Conservation (phyloP, 2,329 filamentous ascomycete species). For the Dothideomycetes sp. region DNA sequence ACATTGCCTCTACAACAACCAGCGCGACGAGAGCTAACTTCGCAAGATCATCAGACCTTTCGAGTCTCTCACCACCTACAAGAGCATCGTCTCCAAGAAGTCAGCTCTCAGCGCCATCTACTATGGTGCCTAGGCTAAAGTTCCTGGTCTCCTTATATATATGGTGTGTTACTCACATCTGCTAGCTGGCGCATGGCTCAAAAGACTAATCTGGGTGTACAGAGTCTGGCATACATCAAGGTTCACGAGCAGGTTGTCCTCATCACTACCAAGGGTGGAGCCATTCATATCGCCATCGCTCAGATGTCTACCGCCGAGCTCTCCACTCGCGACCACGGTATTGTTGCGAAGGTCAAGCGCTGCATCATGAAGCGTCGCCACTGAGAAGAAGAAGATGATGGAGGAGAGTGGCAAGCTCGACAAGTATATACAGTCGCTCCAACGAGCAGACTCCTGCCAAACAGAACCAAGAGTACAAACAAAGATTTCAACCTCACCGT, state of each 20-base stretch:
- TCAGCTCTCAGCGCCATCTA: constrained; percentile 93
- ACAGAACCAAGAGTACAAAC: constrained; percentile 89
- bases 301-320: constrained; percentile 98
- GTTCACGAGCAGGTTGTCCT: constrained; percentile 93
- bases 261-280: constrained; percentile 99
- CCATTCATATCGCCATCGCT: constrained; percentile 89
- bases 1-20: constrained; percentile 94
- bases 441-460: constrained; percentile 91
- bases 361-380: constrained; percentile 99
- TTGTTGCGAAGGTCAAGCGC: constrained; percentile 97
- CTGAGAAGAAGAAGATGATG: constrained; percentile 98
- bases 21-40: constrained; percentile 85
- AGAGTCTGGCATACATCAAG: constrained; percentile 86
- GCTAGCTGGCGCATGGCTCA: not conserved
- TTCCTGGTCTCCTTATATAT: constrained; percentile 89
- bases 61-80: constrained; percentile 87
- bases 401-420: constrained; percentile 97
- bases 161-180: constrained; percentile 66
- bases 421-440: constrained; percentile 85
- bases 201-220: constrained; percentile 21
- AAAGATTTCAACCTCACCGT: constrained; percentile 63
- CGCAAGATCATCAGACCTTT: constrained; percentile 85
- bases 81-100: constrained; percentile 96
- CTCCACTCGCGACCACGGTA: constrained; percentile 91
- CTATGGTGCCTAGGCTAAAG: constrained; percentile 98